Base-by-base conservation (phyloP, 73 alveolate species). In the Uronychia setigera region DNA sequence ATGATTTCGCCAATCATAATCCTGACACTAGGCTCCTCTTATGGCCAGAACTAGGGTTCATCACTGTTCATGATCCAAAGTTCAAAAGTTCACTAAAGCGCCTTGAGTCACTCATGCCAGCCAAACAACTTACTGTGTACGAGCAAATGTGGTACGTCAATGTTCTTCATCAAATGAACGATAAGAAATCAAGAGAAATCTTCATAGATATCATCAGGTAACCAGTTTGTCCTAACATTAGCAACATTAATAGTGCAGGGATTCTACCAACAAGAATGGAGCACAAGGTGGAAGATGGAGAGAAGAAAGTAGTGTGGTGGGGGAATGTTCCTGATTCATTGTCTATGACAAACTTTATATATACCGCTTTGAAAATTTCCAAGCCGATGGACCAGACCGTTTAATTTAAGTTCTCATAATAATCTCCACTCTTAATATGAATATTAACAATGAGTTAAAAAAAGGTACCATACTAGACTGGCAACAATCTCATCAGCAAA, bases 11-110 rank as follows among this genome's bases (percentile, higher is more conserved):
- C 29, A n/a, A 78, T 30, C 91, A 85, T 32, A 78, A 59, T 25
- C 91, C 91, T 1, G 91, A 85, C 81, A 85, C 85, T 85, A 81
- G 67, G n/a, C 35, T 85, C 29, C 81, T 85, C 26, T 75, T 85
- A 0, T 85, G 91, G 91, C 91, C 82, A 5, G 86, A 85, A 28
- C 78, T 77, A n/a, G 90, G 80, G 29, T 83, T 83, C 59, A 0
- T 77, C n/a, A n/a, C 82, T 0, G 34, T 74, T 14, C 83, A 76
- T 85, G 86, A 85, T 46, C 28, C n/a, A 13, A 77, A 34, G 29
- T 77, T 29, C 59, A 85, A 76, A 58, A 26, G 35, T 14, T 85
- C 91, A 1, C 75, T 83, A 30, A 34, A 28, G 26, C 67, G 75
- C 32, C 67, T 83, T 13, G 74, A 83, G 75, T 76, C 67, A 13